Conservation (phyloP, 768 basidiomycete genomes). For the Cyathus striatus region DNA sequence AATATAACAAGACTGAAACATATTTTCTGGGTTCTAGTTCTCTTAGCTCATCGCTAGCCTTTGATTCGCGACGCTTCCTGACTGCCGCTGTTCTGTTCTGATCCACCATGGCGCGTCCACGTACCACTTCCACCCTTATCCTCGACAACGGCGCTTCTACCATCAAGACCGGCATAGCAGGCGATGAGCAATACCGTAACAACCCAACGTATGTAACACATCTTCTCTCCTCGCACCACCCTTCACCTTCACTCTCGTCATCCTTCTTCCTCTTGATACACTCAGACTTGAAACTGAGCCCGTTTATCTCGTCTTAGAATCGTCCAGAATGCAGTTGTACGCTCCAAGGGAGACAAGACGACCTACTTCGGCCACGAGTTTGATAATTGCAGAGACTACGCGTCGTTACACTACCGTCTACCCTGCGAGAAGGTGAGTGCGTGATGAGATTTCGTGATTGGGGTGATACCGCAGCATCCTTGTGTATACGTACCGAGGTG, state of each 20-base stretch:
- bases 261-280: too few species aligned
- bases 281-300: too few species aligned
- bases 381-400: constrained; percentile 69
- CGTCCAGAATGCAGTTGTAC: constrained; percentile 76
- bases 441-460: too few species aligned
- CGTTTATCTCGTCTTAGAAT: constrained; percentile 50
- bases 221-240: too few species aligned
- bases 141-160: constrained; percentile 86
- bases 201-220: too few species aligned
- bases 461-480: too few species aligned
- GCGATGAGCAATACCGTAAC: too few species aligned
- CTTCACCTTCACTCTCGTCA: too few species aligned
- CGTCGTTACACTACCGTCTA: constrained; percentile 75
- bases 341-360: constrained; percentile 78
- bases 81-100: neutral
- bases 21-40: too few species aligned
- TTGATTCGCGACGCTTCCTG: neutral
- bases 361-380: constrained; percentile 88
- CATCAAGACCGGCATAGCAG: constrained; percentile 68
- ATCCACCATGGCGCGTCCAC: neutral
- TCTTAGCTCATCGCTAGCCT: too few species aligned
- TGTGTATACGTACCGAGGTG: too few species aligned
- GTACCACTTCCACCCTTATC: constrained; percentile 38
- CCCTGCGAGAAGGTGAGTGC: constrained; percentile 79
- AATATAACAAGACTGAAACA: too few species aligned